Evolutionary conservation across 345 rosid genomes (phyloP), one percentile per base, ranked within the genome.

Genomic region (Barbarea vulgaris): DNA sequence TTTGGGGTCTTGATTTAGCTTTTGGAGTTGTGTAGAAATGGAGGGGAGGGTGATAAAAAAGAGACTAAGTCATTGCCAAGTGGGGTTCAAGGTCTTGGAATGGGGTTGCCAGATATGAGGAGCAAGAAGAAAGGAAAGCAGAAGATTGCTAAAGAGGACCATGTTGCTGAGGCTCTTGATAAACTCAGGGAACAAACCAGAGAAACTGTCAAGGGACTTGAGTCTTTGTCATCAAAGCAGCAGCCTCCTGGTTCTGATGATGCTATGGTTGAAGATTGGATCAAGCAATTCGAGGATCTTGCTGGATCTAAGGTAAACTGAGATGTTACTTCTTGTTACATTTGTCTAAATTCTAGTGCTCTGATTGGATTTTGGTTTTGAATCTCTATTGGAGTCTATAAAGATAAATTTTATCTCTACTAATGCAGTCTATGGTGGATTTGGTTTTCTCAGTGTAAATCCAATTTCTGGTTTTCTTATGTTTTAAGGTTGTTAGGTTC

Each of bases 221-320:
- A 93, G 65, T 87, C 92, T 3, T 90, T 88, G 78, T 80, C 93
- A 1, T 72, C 91, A 2, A 82, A 79, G 25, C 61, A 54, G 47
- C 75, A 50, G 12, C 83, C 83, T 0, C 81, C 76, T 0, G 86
- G 69, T 34, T 73, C 80, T 79, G 97, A 89, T 77, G 97, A 90
- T 84, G 96, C 86, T n/a, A 53, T 88, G 86, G 78, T 89, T 72
- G 95, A 96, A 51, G 98, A 96, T 68, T 96, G 91, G 99, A 88
- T 96, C 57, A 96, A 93, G 85, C 99, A 91, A 79, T 93, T 96
- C 72, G 97, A 90, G 88, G 91, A 93, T 80, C 84, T 93, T 70
- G 82, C 96, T 47, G 97, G 88, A 9, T 66, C 90, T 81, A 89
- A 93, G 95, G 99, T 93, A 64, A 50, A 21, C 53, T 15, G 5